Evolutionary conservation across 164 flowering plant species (phyloP).

Genomic region (Kingdonia uniflora): DNA sequence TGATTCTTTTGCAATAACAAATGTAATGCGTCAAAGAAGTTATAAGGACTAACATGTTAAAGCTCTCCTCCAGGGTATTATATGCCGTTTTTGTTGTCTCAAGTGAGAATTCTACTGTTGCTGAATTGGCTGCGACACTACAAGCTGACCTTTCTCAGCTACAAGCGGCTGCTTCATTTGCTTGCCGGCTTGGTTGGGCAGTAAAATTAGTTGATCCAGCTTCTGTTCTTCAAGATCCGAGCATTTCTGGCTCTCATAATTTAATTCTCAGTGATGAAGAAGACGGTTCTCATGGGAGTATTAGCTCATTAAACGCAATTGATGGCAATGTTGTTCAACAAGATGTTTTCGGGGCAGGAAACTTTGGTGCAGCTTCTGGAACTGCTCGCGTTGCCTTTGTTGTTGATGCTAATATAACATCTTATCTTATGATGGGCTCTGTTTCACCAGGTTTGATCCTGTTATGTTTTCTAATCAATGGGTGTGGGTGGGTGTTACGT

Average conservation of each 20-base stretch:
- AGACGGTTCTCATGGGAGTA: constrained; percentile 55
- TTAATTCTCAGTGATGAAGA: constrained; percentile 56
- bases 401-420: constrained; percentile 98
- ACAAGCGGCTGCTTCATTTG: constrained; percentile 98
- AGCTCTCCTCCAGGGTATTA: constrained; percentile 53
- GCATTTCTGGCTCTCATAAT: constrained; percentile 35
- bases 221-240: constrained; percentile 71
- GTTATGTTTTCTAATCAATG: too few relatives aligned
- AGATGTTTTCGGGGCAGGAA: constrained; percentile 43
- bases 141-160: constrained; percentile 94
- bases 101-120: constrained; percentile 95
- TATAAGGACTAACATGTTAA: constrained; percentile 14
- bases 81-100: constrained; percentile 99
- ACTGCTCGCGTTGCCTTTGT: constrained; percentile 80
- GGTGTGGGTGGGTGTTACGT: too few relatives aligned
- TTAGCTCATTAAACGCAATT: constrained; percentile 37
- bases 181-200: constrained; percentile 97
- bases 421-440: constrained; percentile 99
- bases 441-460: constrained; percentile 84
- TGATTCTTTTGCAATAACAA: background rate
- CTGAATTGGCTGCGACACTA: constrained; percentile 88
- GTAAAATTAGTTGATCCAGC: constrained; percentile 84
- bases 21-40: constrained; percentile 1
- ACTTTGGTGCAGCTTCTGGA: constrained; percentile 29
- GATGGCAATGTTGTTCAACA: constrained; percentile 44